Conservation (phyloP, 2,329 filamentous ascomycete genomes). For the Cryphonectria japonica region DNA sequence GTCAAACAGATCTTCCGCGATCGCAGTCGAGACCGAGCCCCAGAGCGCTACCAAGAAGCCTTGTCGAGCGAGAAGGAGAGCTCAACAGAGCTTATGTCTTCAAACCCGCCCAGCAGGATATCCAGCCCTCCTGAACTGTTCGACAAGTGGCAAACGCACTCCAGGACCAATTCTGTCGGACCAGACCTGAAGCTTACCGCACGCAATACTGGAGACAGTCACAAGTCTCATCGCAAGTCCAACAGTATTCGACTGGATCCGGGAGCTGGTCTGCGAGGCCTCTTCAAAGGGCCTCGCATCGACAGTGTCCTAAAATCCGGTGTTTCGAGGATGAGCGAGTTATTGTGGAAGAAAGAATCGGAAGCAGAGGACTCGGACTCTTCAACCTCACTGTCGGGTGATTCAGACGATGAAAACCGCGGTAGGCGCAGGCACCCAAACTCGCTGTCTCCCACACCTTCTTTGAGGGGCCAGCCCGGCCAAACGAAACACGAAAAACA, state of each 20-base stretch:
- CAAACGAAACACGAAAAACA: constrained; percentile 44
- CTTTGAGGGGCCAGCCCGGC: constrained; percentile 40
- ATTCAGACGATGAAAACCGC: constrained; percentile 52
- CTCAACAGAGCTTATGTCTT: constrained; percentile 16
- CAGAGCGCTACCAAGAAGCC: constrained; percentile 38
- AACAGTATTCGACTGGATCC: constrained; percentile 54
- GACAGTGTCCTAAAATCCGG: constrained; percentile 70
- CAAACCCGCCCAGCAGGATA: constrained; percentile 9
- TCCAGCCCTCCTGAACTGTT: constrained; percentile 28
- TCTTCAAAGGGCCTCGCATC: constrained; percentile 78
- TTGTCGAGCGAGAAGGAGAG: constrained; percentile 40
- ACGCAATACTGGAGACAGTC: constrained; percentile 48
- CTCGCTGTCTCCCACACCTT: constrained; percentile 36
- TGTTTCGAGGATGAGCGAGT: constrained; percentile 60
- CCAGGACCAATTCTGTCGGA: constrained; percentile 42
- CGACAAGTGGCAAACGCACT: constrained; percentile 35
- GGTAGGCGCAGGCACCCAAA: constrained; percentile 42
- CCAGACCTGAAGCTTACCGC: constrained; percentile 43
- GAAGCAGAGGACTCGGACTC: constrained; percentile 38
- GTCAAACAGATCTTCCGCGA: constrained; percentile 61
- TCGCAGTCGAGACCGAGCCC: constrained; percentile 51
- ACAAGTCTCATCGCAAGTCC: constrained; percentile 52
- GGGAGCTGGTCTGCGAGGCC: constrained; percentile 64
- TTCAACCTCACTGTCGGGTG: constrained; percentile 50
- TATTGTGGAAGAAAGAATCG: constrained; percentile 60